A percentile compares a stretch with the other conserved stretches of the same genome.
These are phyloP conservation scores for Pouteria glomerata DNA, from an alignment of 148 eudicot genomes.

Conservation along the genomic window DNA sequence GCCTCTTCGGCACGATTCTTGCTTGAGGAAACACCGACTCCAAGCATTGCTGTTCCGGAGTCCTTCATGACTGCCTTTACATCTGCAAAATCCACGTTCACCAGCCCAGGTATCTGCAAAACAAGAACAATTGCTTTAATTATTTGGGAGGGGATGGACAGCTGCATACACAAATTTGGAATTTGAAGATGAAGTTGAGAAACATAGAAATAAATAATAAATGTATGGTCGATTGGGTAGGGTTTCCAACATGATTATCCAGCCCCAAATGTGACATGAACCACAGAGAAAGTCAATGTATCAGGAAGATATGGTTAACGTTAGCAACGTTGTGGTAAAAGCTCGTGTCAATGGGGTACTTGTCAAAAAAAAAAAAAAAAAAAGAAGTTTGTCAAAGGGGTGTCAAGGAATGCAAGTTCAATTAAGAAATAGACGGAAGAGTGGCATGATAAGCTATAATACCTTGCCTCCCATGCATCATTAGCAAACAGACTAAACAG, in stretches of 20 bases:
- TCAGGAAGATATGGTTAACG: neutral
- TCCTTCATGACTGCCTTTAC: slow-evolving; percentile 97
- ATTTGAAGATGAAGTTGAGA: neutral
- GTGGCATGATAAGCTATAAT: neutral
- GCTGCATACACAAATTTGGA: neutral
- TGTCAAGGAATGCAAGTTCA: neutral
- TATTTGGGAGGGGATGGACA: neutral
- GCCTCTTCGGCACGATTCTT: slow-evolving; percentile 99
- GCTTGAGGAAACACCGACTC: slow-evolving; percentile 96
- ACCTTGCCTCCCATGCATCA: neutral
- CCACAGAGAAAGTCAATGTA: neutral
- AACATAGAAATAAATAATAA: neutral
- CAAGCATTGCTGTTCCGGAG: slow-evolving; percentile 99
- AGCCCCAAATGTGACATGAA: neutral
- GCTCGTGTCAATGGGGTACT: neutral
- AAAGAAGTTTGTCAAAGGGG: too few species aligned
- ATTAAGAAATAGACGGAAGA: neutral
- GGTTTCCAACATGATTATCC: neutral
- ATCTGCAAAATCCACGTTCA: slow-evolving; percentile 98
- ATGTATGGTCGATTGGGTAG: too few species aligned
- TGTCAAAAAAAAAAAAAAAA: too few species aligned
- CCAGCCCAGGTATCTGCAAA: slow-evolving; percentile 91
- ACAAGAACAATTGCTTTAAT: slow-evolving; percentile 9
- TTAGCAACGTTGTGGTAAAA: neutral
- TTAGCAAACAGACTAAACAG: neutral